Base-by-base conservation (phyloP, 768 basidiomycete species). In the Mycena indigotica region DNA sequence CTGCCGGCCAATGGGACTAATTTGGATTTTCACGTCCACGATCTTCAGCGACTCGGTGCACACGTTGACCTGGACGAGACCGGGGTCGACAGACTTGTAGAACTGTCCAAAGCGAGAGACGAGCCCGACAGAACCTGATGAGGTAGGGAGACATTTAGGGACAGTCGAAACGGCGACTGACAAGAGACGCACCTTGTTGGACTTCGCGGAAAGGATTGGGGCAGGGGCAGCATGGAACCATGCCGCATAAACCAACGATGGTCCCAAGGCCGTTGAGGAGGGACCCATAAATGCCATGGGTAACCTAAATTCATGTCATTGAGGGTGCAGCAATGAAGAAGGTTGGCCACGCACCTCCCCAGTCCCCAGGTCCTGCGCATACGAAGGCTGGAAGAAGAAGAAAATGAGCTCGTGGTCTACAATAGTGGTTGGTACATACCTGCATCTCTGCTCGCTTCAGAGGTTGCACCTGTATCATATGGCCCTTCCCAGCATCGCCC, bases 21-120 rank as follows among this genome's bases (percentile, higher is more conserved):
- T 94, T 72, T 96, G 95, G 62, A 98, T 96, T 73, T 95, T 96
- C 73, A 98, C 95, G 69, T 97, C 92, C 62, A 98, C 93, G 48
- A 89, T 72, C 56, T 87, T 85, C 41, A 98, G 81, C 1, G 82
- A 81, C 72, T 98, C 96, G 16, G 93, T 91, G 81, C 95, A 96
- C 59, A 96, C 91, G 70, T 98, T 97, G 72, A 97, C 87, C 65
- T 93, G 85, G 51, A 89, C 90, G 29, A 97, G 81, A 56, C 95
- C 95, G 1, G 93, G 95, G 69, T 96, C 93, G 65, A 95, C 93
- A 6, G 92, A 88, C 74, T 91, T 93, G 85, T 96, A 96, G 81
- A 98, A 96, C 69, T 96, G 85, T 49, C 95, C 95, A 67, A 98
- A 98, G 57, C 94, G 88, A 30, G 91, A 87, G 67, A 98, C 86